Evolutionary conservation across 1,139 yeast genomes (phyloP), one percentile per base, ranked within the genome.

Genomic region (Scheffersomyces lignicola): DNA sequence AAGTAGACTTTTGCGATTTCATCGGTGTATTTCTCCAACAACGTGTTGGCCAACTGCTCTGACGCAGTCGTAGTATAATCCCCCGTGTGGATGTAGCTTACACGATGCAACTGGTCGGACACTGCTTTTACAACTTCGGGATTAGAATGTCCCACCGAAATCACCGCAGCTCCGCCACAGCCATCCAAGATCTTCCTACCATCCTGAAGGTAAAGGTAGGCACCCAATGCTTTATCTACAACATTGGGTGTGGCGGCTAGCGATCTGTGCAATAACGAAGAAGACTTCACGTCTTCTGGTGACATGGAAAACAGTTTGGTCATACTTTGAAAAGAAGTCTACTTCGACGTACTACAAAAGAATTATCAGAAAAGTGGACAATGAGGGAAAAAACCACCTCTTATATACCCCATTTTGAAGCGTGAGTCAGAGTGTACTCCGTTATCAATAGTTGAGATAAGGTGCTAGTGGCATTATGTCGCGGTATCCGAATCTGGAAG

Each of bases 101-200:
- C 39, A 18, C 30, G 39, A 13, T 34, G 32, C 17, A 52, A 45
- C 33, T 52, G 60, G n/a, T 47, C 40, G 11, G 37, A 26, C 17
- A 59, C 43, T 10, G 47, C 51, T 2, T 43, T 43, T 5, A 42
- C 35, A 11, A 59, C 45, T 24, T 52, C 60, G 16, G 42, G 36
- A 29, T 52, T 52, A 14, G 49, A 45, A 40, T 56, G 59, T 1
- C 62, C 62, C 6, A 58, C 45, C 3, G 58, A 49, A 13, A 55
- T 44, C 18, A 57, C 62, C 5, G 62, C 62, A 8, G 62, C 62
- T 25, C 65, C 64, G 11, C 64, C 60, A 28, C 52, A 46, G 7
- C 49, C 61, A 39, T 59, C 64, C 9, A 56, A 36, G 10, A 56
- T 36, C 18, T 34, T 36, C 3, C 26, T 28, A 3, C 53, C 54